Evolutionary conservation across 768 basidiomycete genomes (phyloP), one percentile per base, ranked within the genome.

Genomic region (Flagelloscypha sp.): DNA sequence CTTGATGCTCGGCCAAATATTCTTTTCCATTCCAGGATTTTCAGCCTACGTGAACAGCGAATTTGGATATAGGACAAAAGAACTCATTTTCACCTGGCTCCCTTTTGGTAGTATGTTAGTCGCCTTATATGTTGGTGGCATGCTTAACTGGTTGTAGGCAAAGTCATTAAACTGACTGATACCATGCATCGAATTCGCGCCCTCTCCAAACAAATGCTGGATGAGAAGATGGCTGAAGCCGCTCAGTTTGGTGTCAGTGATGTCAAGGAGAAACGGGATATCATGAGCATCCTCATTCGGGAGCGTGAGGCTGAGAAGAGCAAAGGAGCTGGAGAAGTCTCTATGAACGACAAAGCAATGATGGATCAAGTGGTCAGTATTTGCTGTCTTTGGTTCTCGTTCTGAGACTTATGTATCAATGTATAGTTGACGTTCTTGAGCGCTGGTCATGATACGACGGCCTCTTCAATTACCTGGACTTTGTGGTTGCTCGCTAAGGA

Each of bases 401-500:
- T 21, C 11, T 9, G n/a, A 11, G 4, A 4, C 3, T 2, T 6
- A 15, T 18, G 13, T 19, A 13, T 16, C n/a, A 7, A 5, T 21
- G 21, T 33, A 10, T 33, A 68, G 66, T 44, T 72, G 7, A 72
- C 70, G 3, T 70, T 72, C 53, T 48, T 72, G 9, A 66, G 62
- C 1, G 68, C 70, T 11, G 69, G 63, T 34, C 56, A 45, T 40
- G 55, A 48, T 40, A 55, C 49, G 23, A 50, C 45, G 13, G 44
- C 70, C 0, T 62, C 65, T 29, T 69, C 68, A 12, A 41, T 67
- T 17, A 53, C 63, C 15, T 79, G 74, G 72, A 68, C 70, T 0
- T 54, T 74, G 6, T 74, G 71, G 70, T 57, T 72, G 16, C 62
- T 79, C 10, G 65, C 73, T 7, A 68, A 70, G 25, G 56, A 76